These are phyloP conservation scores for Limonium bicolor DNA, from an alignment of 148 eudicot genomes.

Conservation along the genomic window DNA sequence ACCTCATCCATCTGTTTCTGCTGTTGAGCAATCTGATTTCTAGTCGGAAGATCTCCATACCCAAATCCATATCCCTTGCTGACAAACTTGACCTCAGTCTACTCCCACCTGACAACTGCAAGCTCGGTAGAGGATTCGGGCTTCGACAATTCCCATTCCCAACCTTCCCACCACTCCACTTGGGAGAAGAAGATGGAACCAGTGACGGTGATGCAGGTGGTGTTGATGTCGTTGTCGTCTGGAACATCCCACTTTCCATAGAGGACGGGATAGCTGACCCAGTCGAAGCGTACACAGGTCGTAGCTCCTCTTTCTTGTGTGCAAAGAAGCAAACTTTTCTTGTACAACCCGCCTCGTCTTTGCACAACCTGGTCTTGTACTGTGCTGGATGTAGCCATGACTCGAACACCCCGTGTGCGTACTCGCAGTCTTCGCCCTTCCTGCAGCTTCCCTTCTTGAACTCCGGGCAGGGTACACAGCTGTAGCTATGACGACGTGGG, in stretches of 20 bases:
- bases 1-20: slow-evolving; percentile 35
- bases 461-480: slow-evolving; percentile 6
- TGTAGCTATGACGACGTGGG: neutral
- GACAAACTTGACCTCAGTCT: slow-evolving; percentile 2
- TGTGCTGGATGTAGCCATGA: slow-evolving; percentile 3
- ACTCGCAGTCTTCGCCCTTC: slow-evolving; percentile 1
- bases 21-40: slow-evolving; percentile 27
- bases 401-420: slow-evolving; percentile 3
- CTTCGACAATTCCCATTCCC: no score
- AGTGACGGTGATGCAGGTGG: no score
- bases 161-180: neutral
- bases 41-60: slow-evolving; percentile 38
- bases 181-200: neutral
- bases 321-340: slow-evolving; percentile 4
- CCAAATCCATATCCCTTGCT: slow-evolving; percentile 49
- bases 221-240: no score
- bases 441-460: slow-evolving; percentile 1
- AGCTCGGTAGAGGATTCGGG: neutral
- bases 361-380: slow-evolving; percentile 3
- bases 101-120: neutral
- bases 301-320: slow-evolving; percentile 2
- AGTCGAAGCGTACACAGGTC: slow-evolving; percentile 2
- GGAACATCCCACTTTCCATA: neutral
- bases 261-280: neutral
- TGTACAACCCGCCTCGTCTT: neutral